phyloP scores from a whole-genome alignment of 106 monocot species.

The Chionographis japonica region DNA sequence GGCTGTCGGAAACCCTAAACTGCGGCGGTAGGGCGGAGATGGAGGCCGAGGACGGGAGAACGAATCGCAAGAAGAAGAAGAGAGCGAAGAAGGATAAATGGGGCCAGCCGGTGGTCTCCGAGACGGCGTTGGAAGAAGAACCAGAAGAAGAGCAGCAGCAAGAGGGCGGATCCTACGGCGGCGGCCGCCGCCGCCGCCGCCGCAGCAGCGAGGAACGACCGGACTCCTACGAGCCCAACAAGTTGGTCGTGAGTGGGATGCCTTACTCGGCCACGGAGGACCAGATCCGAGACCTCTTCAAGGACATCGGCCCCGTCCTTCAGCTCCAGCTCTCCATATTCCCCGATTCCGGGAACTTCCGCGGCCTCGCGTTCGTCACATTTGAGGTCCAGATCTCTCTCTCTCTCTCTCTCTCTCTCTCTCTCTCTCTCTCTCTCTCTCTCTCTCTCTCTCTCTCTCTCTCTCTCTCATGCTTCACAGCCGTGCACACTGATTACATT shows the following conservation, averaged over 20 bases:
- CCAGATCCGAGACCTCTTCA: conserved; percentile 44
- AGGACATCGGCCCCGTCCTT: conserved; percentile 27
- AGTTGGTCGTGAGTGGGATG: conserved; percentile 72
- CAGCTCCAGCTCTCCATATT: conserved; percentile 60
- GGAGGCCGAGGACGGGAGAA: conserved; percentile 13
- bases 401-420: not conserved
- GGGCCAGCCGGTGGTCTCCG: conserved; percentile 33
- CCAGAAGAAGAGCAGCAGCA: conserved; percentile 11
- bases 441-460: not conserved
- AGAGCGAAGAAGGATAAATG: conserved; percentile 44
- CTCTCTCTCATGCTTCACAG: not conserved
- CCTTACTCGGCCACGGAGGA: conserved; percentile 56
- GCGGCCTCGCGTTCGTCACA: conserved; percentile 61
- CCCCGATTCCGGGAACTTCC: conserved; percentile 60
- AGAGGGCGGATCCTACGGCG: not conserved
- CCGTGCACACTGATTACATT: too few relatives aligned
- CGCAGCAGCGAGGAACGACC: not conserved
- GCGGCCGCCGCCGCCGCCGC: not conserved
- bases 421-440: too few relatives aligned
- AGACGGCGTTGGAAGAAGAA: not conserved
- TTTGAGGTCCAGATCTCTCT: conserved; percentile 33
- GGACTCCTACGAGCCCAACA: conserved; percentile 31
- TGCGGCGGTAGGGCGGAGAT: conserved; percentile 2
- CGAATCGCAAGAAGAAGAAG: conserved; percentile 21
- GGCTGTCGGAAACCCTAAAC: not conserved